Evolutionary conservation across 1,139 yeast species (phyloP).

Genomic region (Hyphopichia fennica): DNA sequence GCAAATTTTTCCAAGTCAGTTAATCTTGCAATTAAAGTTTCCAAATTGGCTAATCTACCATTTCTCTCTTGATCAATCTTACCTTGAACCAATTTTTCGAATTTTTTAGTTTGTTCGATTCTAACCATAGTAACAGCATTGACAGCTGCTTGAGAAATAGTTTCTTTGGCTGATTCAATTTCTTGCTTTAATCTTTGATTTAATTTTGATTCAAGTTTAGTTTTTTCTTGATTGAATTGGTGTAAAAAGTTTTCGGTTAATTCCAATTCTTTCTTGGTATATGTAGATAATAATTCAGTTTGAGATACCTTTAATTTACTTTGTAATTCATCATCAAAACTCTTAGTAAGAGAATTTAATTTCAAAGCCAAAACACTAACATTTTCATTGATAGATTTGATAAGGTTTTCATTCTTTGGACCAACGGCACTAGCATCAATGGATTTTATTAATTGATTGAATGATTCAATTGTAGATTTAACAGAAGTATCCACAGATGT

Average conservation of each 20-base stretch:
- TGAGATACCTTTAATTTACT: slow-evolving; percentile 39
- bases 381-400: slow-evolving; percentile 32
- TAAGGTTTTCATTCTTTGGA: slow-evolving; percentile 27
- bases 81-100: slow-evolving; percentile 61
- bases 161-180: slow-evolving; percentile 65
- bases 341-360: slow-evolving; percentile 35
- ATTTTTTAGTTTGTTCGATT: slow-evolving; percentile 69
- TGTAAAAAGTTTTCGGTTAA: slow-evolving; percentile 49
- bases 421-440: slow-evolving; percentile 43
- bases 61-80: slow-evolving; percentile 79
- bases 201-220: slow-evolving; percentile 63
- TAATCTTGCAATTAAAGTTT: slow-evolving; percentile 58
- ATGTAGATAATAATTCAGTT: slow-evolving; percentile 55
- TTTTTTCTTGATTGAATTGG: slow-evolving; percentile 55
- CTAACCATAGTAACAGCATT: slow-evolving; percentile 75
- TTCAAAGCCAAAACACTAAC: slow-evolving; percentile 32
- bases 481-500: slow-evolving; percentile 46
- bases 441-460: slow-evolving; percentile 53
- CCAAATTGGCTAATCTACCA: slow-evolving; percentile 73
- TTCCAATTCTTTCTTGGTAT: slow-evolving; percentile 55
- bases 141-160: slow-evolving; percentile 71
- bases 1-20: slow-evolving; percentile 61
- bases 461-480: slow-evolving; percentile 44
- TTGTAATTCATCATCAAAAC: slow-evolving; percentile 44
- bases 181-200: slow-evolving; percentile 61